Evolutionary conservation across 768 basidiomycete genomes (phyloP).

Genomic region (Amanita fuliginea): DNA sequence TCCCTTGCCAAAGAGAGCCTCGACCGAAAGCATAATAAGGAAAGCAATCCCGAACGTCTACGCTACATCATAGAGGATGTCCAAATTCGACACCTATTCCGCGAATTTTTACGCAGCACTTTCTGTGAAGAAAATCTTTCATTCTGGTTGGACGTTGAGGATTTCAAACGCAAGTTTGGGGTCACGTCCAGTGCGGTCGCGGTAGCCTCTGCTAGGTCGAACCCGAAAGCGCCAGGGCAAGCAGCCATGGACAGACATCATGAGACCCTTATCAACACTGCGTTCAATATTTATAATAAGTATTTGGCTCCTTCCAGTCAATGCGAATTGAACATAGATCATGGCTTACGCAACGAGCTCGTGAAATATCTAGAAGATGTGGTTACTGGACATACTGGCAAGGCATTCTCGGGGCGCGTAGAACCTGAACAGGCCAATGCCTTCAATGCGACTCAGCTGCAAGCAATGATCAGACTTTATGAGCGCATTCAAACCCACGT

Average conservation of each 20-base stretch:
- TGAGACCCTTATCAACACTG: conserved; percentile 87
- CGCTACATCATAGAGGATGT: conserved; percentile 91
- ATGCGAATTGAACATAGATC: conserved; percentile 97
- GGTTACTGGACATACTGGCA: conserved; percentile 66
- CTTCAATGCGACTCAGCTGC: conserved; percentile 92
- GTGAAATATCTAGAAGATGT: conserved; percentile 90
- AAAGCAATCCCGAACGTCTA: conserved; percentile 88
- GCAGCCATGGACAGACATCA: conserved; percentile 96
- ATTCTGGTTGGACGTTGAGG: conserved; percentile 95
- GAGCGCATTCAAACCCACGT: conserved; percentile 96
- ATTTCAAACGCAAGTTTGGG: conserved; percentile 93
- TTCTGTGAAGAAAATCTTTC: conserved; percentile 98
- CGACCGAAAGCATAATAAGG: conserved; percentile 53
- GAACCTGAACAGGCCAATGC: conserved; percentile 72
- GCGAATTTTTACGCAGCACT: conserved; percentile 87
- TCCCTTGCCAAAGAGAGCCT: conserved; percentile 57
- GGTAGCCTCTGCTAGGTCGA: conserved; percentile 30
- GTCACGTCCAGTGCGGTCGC: conserved; percentile 90
- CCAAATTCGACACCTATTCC: conserved; percentile 77
- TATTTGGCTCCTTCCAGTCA: conserved; percentile 94
- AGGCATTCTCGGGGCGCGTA: conserved; percentile 67
- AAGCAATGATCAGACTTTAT: conserved; percentile 87
- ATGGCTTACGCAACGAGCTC: conserved; percentile 89
- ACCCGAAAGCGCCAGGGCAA: conserved; percentile 49
- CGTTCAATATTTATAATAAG: conserved; percentile 87